Conservation (phyloP, 306 rosid species). For the Prunus kanzakura region DNA sequence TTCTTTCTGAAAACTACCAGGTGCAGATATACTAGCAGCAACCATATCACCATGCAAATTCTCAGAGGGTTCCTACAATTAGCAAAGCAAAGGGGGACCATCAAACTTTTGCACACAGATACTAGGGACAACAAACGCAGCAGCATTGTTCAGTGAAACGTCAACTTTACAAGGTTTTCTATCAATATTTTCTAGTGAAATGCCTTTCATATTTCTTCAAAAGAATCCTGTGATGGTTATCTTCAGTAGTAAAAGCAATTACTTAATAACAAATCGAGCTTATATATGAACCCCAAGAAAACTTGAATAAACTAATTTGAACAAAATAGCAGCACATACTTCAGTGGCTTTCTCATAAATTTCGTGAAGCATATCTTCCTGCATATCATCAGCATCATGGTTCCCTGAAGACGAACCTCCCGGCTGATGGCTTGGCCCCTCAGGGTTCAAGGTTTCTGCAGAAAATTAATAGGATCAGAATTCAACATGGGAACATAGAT, state of each 20-base stretch:
- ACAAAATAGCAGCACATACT: constrained; percentile 51
- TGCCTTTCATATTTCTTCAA: background rate
- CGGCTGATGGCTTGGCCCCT: constrained; percentile 35
- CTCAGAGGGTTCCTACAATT: constrained; percentile 49
- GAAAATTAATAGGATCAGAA: constrained; percentile 17
- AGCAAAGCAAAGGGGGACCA: constrained; percentile 14
- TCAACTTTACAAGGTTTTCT: background rate
- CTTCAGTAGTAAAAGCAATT: background rate
- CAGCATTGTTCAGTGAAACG: background rate
- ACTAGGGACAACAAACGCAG: background rate
- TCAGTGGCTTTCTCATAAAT: constrained; percentile 48
- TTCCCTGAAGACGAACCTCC: constrained; percentile 40
- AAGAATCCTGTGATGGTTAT: background rate
- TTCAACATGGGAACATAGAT: background rate
- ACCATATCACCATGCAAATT: constrained; percentile 14
- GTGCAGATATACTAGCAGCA: background rate
- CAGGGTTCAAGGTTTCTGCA: constrained; percentile 40
- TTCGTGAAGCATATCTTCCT: constrained; percentile 61
- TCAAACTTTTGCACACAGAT: background rate
- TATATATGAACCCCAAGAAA: background rate
- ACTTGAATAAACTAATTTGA: constrained; percentile 9
- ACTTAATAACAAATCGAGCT: background rate
- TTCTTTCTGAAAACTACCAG: constrained; percentile 19
- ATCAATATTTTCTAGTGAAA: background rate
- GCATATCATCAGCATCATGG: constrained; percentile 40